phyloP scores from a whole-genome alignment of 2,329 filamentous ascomycete species.

The Paraphaeosphaeria sporulosa region DNA sequence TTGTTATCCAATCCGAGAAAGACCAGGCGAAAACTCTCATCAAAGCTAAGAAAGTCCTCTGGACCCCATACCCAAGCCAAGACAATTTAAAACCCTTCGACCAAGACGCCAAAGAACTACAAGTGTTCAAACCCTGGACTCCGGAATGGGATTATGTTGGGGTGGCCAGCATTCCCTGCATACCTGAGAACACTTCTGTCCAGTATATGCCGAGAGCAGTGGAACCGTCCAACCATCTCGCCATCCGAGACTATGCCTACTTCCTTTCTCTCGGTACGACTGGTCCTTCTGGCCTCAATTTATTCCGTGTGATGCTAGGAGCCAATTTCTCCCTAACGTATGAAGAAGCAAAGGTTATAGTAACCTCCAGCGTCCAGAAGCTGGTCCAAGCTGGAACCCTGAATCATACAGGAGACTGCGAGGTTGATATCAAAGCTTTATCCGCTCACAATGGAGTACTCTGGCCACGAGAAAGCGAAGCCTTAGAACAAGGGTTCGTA shows the following conservation, averaged over 20 bases:
- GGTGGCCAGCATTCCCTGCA: constrained; percentile 26
- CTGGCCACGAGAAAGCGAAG: constrained; percentile 9
- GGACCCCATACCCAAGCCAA: constrained; percentile 22
- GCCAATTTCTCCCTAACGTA: neutral
- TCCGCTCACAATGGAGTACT: neutral
- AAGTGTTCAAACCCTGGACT: constrained; percentile 22
- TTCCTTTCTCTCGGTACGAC: constrained; percentile 21
- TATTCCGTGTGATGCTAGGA: constrained; percentile 1
- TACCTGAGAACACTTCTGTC: constrained; percentile 28
- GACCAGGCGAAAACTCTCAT: neutral
- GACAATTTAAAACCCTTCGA: constrained; percentile 24
- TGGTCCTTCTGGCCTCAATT: constrained; percentile 20
- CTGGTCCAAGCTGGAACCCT: neutral
- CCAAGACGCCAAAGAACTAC: constrained; percentile 18
- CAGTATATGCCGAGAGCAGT: constrained; percentile 18
- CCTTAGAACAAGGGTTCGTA: constrained; percentile 27
- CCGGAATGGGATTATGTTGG: constrained; percentile 22
- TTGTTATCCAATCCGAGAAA: neutral
- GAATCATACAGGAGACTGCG: constrained; percentile 2
- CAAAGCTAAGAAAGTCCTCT: constrained; percentile 25
- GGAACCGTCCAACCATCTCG: constrained; percentile 24
- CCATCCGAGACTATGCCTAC: constrained; percentile 26
- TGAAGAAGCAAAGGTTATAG: neutral
- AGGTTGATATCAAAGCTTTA: constrained; percentile 1
- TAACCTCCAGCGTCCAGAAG: neutral